Percentiles rank a stretch among this genome's conserved stretches.
phyloP scores from a whole-genome alignment of 257 asterid species.

The Schizonepeta tenuifolia region DNA sequence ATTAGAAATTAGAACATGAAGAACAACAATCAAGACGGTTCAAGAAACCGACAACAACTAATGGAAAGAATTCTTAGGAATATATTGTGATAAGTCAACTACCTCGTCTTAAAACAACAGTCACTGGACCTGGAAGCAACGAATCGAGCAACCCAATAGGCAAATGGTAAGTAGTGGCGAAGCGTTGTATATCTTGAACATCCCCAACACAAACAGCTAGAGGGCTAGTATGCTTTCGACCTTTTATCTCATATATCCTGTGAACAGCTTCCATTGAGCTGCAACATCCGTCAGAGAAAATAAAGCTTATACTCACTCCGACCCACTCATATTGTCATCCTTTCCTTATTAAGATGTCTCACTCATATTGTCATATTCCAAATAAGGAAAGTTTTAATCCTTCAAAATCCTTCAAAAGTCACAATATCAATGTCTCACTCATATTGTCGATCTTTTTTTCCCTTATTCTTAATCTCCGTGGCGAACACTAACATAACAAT shows the following conservation, averaged over 20 bases:
- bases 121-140: conserved; percentile 94
- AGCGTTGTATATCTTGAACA: conserved; percentile 68
- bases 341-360: too few species aligned
- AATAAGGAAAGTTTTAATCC: too few species aligned
- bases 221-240: conserved; percentile 84
- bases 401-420: too few species aligned
- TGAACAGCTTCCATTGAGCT: conserved; percentile 88
- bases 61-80: background rate
- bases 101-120: conserved; percentile 82
- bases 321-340: too few species aligned
- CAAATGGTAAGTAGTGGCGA: conserved; percentile 67
- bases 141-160: conserved; percentile 74
- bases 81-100: conserved; percentile 13
- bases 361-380: too few species aligned
- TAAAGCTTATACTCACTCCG: conserved; percentile 2
- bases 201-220: conserved; percentile 87
- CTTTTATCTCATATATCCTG: conserved; percentile 83
- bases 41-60: background rate
- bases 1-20: background rate
- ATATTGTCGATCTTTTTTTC: too few species aligned
- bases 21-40: background rate
- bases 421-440: too few species aligned
- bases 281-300: conserved; percentile 28
- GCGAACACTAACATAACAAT: too few species aligned
- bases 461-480: too few species aligned